A percentile compares a stretch with the other conserved stretches of the same genome.
phyloP scores from a whole-genome alignment of 805 yeast genomes.

The Schwanniomyces yamadae region DNA sequence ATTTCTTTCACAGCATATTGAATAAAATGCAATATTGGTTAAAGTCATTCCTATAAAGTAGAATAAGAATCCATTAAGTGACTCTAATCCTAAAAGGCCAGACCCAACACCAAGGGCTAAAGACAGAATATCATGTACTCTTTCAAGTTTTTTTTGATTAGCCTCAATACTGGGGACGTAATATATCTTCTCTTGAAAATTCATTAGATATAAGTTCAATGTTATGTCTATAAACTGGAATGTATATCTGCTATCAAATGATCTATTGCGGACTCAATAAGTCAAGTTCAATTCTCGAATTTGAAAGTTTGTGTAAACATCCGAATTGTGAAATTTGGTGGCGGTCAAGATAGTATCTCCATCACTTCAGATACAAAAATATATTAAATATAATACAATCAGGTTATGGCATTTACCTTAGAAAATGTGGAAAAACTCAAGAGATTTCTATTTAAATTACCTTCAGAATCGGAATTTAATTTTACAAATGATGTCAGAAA shows the following conservation, averaged over 20 bases:
- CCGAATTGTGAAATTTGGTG: slow-evolving; percentile 2
- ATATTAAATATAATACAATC: neutral
- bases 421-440: slow-evolving; percentile 11
- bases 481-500: slow-evolving; percentile 24
- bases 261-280: slow-evolving; percentile 1
- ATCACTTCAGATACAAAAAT: neutral
- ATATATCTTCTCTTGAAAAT: slow-evolving; percentile 16
- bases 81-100: slow-evolving; percentile 39
- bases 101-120: slow-evolving; percentile 40
- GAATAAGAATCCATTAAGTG: slow-evolving; percentile 34
- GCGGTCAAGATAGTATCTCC: slow-evolving; percentile 4
- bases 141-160: slow-evolving; percentile 27
- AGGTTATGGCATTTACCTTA: neutral
- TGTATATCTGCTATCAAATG: neutral
- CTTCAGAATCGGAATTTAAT: slow-evolving; percentile 25
- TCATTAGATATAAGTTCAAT: too few species aligned
- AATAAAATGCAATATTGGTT: slow-evolving; percentile 27
- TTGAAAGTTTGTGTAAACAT: neutral
- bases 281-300: neutral
- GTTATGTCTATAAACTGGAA: neutral
- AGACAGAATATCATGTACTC: slow-evolving; percentile 37
- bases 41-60: slow-evolving; percentile 34
- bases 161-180: slow-evolving; percentile 30
- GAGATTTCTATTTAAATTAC: slow-evolving; percentile 35
- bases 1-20: slow-evolving; percentile 31